phyloP scores from a whole-genome alignment of 2,329 filamentous ascomycete genomes.

The Phaeosphaeria sp. region DNA sequence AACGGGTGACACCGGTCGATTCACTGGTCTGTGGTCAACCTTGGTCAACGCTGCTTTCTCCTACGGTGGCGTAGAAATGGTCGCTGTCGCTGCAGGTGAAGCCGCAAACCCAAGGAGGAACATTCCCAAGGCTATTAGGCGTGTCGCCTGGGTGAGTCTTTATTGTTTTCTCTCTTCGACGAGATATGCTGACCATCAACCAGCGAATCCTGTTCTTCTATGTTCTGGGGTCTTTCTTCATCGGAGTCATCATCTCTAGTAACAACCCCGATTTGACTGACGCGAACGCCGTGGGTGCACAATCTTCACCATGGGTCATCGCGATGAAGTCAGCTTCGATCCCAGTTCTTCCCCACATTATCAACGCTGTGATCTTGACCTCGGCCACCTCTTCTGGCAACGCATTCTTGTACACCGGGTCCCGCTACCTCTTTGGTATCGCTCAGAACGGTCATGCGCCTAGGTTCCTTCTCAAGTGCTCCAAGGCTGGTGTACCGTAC shows the following conservation, averaged over 20 bases:
- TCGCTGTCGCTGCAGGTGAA: conserved; percentile 47
- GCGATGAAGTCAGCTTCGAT: conserved; percentile 73
- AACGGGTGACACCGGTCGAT: conserved; percentile 63
- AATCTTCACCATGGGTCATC: conserved; percentile 60
- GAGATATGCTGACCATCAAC: background rate
- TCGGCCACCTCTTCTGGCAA: conserved; percentile 75
- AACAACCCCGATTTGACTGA: conserved; percentile 59
- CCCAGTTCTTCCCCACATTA: conserved; percentile 70
- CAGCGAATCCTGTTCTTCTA: conserved; percentile 64
- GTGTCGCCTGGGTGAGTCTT: conserved; percentile 55
- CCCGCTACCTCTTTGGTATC: conserved; percentile 58
- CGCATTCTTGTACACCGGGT: conserved; percentile 65
- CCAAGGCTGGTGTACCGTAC: conserved; percentile 52
- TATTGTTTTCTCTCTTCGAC: background rate
- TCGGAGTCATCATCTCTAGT: conserved; percentile 66
- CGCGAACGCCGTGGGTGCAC: conserved; percentile 46
- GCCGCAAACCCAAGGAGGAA: conserved; percentile 44
- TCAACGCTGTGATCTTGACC: conserved; percentile 79
- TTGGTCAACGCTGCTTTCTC: conserved; percentile 60
- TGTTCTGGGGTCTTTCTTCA: conserved; percentile 56
- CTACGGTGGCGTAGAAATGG: conserved; percentile 47
- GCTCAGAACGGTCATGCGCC: conserved; percentile 61
- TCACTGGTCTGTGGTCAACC: conserved; percentile 65
- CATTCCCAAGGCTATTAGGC: conserved; percentile 62
- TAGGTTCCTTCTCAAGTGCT: conserved; percentile 57